These are phyloP conservation scores for Xylaria sp. DNA, from an alignment of 495 filamentous ascomycete genomes.

Conservation along the genomic window DNA sequence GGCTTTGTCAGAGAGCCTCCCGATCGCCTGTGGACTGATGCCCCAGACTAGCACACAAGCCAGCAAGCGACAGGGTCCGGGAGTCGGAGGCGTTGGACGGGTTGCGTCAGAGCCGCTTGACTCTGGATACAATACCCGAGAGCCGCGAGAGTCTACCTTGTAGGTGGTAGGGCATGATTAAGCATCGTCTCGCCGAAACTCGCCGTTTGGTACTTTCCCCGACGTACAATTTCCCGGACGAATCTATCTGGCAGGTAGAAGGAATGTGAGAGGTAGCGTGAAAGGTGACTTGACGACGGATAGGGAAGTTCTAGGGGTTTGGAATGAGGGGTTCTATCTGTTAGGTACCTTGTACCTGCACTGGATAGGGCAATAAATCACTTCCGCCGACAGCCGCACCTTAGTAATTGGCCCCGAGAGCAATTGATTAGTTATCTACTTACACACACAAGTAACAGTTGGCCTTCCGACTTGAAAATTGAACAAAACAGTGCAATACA, in stretches of 20 bases:
- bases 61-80: slow-evolving; percentile 23
- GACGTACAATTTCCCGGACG: neutral
- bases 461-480: neutral
- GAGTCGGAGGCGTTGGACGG: slow-evolving; percentile 25
- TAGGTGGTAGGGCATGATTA: neutral
- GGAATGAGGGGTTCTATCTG: neutral
- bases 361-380: neutral
- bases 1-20: slow-evolving; percentile 43
- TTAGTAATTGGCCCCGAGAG: neutral
- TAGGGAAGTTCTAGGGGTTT: neutral
- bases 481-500: neutral
- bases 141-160: slow-evolving; percentile 20
- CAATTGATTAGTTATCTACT: neutral
- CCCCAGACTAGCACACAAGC: slow-evolving; percentile 12
- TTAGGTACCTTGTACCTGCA: neutral
- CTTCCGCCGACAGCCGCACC: slow-evolving; percentile 17
- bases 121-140: slow-evolving; percentile 14
- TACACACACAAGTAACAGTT: neutral
- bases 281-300: neutral
- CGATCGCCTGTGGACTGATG: slow-evolving; percentile 22
- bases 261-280: neutral
- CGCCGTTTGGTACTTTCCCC: neutral
- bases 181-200: neutral
- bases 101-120: slow-evolving; percentile 28
- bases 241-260: neutral